Evolutionary conservation across 164 flowering plant genomes (phyloP), one percentile per base, ranked within the genome.

Genomic region (Vitis rotundifolia): DNA sequence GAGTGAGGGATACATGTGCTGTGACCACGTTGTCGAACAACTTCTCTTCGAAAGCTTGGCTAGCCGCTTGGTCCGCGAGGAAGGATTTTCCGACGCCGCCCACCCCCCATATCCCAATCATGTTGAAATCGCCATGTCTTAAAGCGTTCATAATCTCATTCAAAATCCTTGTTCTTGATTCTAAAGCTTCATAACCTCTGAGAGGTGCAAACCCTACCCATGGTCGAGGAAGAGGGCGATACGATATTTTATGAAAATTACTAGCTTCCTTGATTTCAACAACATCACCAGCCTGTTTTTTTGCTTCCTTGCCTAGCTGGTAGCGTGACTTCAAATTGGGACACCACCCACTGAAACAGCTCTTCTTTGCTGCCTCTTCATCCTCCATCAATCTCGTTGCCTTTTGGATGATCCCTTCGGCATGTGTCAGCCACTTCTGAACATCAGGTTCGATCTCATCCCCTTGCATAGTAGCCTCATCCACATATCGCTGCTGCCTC

Each of bases 21-120:
- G 54, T 61, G 2, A 55, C 64, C n/a, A 75, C 69, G 11, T 53
- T 26, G 16, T 75, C 49, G 29, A 70, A 70, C 3, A 66, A 14
- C 49, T 14, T 61, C 1, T 37, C 14, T 47, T 59, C 51, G 9
- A 11, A 11, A 2, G 64, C 69, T 26, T 47, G 51, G 14, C 58
- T 75, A n/a, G 63, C 68, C 26, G 70, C 66, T 51, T 66, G 37
- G 47, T 44, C 60, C 58, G 66, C 71, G 6, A 69, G 49, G 10
- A 57, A 26, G 9, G 65, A 44, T 15, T 69, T 61, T 2, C 77
- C 77, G 10, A 69, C 73, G 5, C 77, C 77, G 5, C 54, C 70
- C 67, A 67, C 61, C 9, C 74, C 74, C 9, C 59, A 59, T 16
- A 71, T 29, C 7, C 74, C 74, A 28, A 64, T 11, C 10, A 58